phyloP scores from a whole-genome alignment of 2,329 filamentous ascomycete species.

The Colletotrichum sojae region DNA sequence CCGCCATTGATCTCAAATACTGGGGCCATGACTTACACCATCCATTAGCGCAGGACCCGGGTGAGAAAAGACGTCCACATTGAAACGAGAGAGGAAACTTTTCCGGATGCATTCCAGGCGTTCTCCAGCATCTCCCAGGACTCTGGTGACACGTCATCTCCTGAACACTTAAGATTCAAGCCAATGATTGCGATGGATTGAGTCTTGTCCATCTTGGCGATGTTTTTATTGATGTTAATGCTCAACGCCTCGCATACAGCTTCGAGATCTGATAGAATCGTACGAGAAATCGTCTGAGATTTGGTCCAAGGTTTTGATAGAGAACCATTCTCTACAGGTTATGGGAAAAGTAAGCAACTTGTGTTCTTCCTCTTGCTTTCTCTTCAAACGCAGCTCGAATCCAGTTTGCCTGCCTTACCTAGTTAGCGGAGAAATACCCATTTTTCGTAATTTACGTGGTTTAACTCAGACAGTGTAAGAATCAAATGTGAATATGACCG shows the following conservation, averaged over 20 bases:
- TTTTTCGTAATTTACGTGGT: too few relatives aligned
- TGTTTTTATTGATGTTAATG: neutral
- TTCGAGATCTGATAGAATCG: too few relatives aligned
- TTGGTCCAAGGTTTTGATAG: too few relatives aligned
- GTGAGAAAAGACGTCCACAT: slow-evolving; percentile 6
- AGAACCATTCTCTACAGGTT: too few relatives aligned
- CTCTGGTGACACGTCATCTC: slow-evolving; percentile 25
- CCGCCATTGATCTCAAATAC: neutral
- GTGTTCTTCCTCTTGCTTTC: too few relatives aligned
- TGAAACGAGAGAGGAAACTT: neutral
- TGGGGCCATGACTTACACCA: slow-evolving; percentile 54
- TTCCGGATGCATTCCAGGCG: neutral
- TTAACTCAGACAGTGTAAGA: too few relatives aligned
- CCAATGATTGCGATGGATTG: slow-evolving; percentile 43
- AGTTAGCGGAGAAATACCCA: too few relatives aligned
- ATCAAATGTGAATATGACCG: too few relatives aligned
- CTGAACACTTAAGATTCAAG: slow-evolving; percentile 42
- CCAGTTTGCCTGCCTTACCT: too few relatives aligned
- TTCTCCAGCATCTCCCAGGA: slow-evolving; percentile 22
- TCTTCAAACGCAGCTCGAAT: too few relatives aligned
- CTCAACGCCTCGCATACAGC: neutral
- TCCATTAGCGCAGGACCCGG: neutral
- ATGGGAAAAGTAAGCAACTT: too few relatives aligned
- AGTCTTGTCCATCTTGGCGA: neutral
- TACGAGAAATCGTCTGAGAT: too few relatives aligned